phyloP scores from a whole-genome alignment of 768 basidiomycete species.

The Phlebiopsis gigantea region DNA sequence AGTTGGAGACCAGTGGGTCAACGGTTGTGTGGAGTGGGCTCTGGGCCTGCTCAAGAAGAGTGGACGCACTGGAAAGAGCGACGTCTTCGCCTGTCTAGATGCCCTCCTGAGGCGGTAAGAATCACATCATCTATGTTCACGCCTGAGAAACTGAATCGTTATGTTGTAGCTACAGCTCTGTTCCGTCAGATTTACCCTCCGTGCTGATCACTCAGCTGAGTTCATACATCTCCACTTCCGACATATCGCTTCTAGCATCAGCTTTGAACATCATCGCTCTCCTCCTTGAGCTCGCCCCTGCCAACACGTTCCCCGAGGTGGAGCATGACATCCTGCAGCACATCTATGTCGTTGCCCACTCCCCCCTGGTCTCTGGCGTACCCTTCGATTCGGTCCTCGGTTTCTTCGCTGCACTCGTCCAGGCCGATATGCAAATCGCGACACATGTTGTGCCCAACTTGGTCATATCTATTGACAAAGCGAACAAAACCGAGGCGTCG shows the following conservation, averaged over 20 bases:
- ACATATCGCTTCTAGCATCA: conserved; percentile 76
- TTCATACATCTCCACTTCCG: conserved; percentile 65
- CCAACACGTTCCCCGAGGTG: conserved; percentile 66
- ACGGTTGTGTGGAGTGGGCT: conserved; percentile 73
- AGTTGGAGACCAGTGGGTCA: conserved; percentile 74
- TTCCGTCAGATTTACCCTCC: conserved; percentile 55
- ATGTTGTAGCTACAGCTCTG: conserved; percentile 37
- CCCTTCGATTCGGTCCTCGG: conserved; percentile 76
- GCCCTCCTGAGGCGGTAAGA: conserved; percentile 62
- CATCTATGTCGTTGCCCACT: conserved; percentile 68
- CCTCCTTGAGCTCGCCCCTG: conserved; percentile 63
- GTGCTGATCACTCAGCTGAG: conserved; percentile 70
- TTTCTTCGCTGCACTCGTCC: conserved; percentile 81
- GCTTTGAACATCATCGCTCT: conserved; percentile 61
- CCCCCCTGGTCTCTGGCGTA: conserved; percentile 70
- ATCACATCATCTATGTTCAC: conserved; percentile 16
- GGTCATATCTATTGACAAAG: conserved; percentile 60
- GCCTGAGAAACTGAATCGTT: background rate
- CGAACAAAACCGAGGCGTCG: conserved; percentile 46
- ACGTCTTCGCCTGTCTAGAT: conserved; percentile 74
- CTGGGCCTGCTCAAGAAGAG: conserved; percentile 72
- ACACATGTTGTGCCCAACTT: conserved; percentile 78
- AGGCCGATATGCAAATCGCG: conserved; percentile 78
- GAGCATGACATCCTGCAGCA: conserved; percentile 63
- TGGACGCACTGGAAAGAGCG: conserved; percentile 70